These are phyloP conservation scores for Fusarium albosuccineum DNA, from an alignment of 2,329 filamentous ascomycete genomes.

Conservation along the genomic window DNA sequence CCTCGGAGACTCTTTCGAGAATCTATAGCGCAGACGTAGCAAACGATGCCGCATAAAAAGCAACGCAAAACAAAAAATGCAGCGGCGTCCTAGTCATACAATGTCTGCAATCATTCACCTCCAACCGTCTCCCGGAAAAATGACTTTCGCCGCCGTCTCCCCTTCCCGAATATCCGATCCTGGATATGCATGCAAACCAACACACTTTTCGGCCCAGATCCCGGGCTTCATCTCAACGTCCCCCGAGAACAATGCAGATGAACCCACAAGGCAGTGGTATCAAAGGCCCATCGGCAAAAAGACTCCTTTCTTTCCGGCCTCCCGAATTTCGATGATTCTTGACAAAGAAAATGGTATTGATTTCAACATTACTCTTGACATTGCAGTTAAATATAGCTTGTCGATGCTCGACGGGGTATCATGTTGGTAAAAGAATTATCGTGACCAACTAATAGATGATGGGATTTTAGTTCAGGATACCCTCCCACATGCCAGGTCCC, in stretches of 20 bases:
- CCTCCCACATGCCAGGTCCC: constrained; percentile 76
- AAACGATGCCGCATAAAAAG: constrained; percentile 33
- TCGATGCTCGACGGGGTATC: constrained; percentile 38
- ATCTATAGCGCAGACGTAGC: constrained; percentile 16
- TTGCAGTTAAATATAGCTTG: constrained; percentile 36
- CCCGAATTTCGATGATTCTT: constrained; percentile 41
- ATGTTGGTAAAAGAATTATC: constrained; percentile 37
- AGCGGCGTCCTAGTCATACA: constrained; percentile 51
- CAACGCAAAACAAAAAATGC: constrained; percentile 40
- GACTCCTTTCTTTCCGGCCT: constrained; percentile 48
- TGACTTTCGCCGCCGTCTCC: constrained; percentile 46
- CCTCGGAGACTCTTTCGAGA: constrained; percentile 18
- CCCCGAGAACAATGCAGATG: constrained; percentile 48
- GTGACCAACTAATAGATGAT: constrained; percentile 31
- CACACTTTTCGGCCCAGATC: constrained; percentile 56
- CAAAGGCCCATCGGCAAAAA: constrained; percentile 48
- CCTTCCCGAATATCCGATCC: constrained; percentile 51
- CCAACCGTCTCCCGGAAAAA: constrained; percentile 35
- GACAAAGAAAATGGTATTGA: constrained; percentile 47
- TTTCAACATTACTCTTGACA: constrained; percentile 45
- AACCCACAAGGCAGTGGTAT: constrained; percentile 47
- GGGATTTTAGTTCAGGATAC: constrained; percentile 66
- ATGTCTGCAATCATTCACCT: constrained; percentile 41
- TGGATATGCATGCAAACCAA: constrained; percentile 58
- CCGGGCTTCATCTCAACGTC: constrained; percentile 49